These are phyloP conservation scores for Neoarthrinium moseri DNA, from an alignment of 2,329 filamentous ascomycete species.

Conservation along the genomic window DNA sequence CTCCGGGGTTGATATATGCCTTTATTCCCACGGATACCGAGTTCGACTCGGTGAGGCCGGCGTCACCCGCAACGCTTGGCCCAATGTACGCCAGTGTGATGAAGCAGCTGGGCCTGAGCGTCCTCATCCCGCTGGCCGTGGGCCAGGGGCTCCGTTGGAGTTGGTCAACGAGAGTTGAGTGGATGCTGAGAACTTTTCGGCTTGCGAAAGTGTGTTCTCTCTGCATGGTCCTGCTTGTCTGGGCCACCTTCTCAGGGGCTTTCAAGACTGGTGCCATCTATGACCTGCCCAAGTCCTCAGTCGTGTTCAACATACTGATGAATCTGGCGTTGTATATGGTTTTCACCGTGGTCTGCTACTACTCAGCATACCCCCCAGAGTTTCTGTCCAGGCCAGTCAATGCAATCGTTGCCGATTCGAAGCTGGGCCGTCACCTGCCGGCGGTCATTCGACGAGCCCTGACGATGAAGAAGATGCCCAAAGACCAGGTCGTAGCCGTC, in stretches of 20 bases:
- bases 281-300: constrained; percentile 55
- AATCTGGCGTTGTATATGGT: constrained; percentile 62
- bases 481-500: constrained; percentile 65
- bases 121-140: constrained; percentile 61
- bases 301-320: constrained; percentile 67
- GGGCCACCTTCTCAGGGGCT: constrained; percentile 64
- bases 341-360: constrained; percentile 62
- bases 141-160: constrained; percentile 59
- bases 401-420: constrained; percentile 29
- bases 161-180: constrained; percentile 50
- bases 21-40: constrained; percentile 53
- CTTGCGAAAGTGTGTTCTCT: constrained; percentile 47
- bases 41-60: constrained; percentile 57
- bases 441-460: constrained; percentile 30
- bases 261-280: constrained; percentile 64
- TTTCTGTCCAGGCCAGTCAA: constrained; percentile 32
- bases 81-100: constrained; percentile 66
- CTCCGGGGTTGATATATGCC: constrained; percentile 61
- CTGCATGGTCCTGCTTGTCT: constrained; percentile 47
- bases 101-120: constrained; percentile 65
- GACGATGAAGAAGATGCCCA: constrained; percentile 51
- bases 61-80: constrained; percentile 50
- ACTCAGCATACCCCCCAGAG: constrained; percentile 42
- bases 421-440: constrained; percentile 24
- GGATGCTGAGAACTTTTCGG: constrained; percentile 52